These are phyloP conservation scores for Postia placenta DNA, from an alignment of 768 basidiomycete species.

Conservation along the genomic window DNA sequence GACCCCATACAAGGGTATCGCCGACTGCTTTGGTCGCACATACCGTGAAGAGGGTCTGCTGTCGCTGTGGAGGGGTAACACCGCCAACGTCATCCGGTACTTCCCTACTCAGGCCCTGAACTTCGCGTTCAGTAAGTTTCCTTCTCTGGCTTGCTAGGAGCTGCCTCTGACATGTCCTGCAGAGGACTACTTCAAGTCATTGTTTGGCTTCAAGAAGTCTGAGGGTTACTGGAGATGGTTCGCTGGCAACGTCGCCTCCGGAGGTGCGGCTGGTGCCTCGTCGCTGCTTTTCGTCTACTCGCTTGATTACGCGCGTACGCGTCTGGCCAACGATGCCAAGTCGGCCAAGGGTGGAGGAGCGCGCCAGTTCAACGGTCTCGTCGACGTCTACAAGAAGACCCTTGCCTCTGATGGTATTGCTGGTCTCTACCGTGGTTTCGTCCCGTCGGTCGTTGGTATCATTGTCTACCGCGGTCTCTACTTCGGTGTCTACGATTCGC, in stretches of 20 bases:
- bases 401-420: slow-evolving; percentile 96
- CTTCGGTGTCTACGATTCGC: slow-evolving; percentile 95
- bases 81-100: slow-evolving; percentile 99
- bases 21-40: slow-evolving; percentile 87
- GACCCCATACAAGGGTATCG: slow-evolving; percentile 93
- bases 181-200: slow-evolving; percentile 99
- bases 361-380: slow-evolving; percentile 97
- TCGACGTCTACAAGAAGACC: slow-evolving; percentile 97
- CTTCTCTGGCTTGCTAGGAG: not conserved
- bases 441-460: slow-evolving; percentile 98
- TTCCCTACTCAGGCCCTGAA: slow-evolving; percentile 99
- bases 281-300: slow-evolving; percentile 99
- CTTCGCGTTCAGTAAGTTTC: slow-evolving; percentile 95
- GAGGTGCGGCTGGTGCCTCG: slow-evolving; percentile 99
- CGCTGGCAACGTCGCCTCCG: slow-evolving; percentile 94
- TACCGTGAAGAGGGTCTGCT: slow-evolving; percentile 94
- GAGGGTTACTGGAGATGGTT: slow-evolving; percentile 99
- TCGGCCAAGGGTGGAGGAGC: slow-evolving; percentile 87
- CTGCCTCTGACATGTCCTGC: slow-evolving; percentile 17
- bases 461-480: slow-evolving; percentile 99
- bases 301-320: slow-evolving; percentile 98
- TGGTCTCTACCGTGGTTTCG: slow-evolving; percentile 99
- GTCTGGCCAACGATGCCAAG: slow-evolving; percentile 97
- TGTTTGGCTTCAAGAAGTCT: slow-evolving; percentile 97
- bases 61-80: slow-evolving; percentile 99